Evolutionary conservation across 768 basidiomycete species (phyloP).

Genomic region (Lentinula detonsa): DNA sequence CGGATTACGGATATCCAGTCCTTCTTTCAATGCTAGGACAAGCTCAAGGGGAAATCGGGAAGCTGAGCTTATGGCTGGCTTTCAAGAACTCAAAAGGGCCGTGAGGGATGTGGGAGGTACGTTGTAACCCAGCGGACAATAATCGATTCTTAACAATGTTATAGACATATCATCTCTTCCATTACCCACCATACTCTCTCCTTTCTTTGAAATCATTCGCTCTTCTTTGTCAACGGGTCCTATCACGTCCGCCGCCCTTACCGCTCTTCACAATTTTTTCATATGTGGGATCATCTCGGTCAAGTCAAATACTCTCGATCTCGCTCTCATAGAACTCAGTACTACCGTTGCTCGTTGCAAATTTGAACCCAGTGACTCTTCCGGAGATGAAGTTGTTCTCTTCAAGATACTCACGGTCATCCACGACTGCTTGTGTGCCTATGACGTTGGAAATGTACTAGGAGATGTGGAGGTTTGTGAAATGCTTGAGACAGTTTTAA

Average conservation of each 20-base stretch:
- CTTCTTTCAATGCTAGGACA: slow-evolving; percentile 33
- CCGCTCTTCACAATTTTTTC: slow-evolving; percentile 86
- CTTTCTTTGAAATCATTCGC: slow-evolving; percentile 90
- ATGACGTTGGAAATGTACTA: slow-evolving; percentile 57
- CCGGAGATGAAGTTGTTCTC: slow-evolving; percentile 95
- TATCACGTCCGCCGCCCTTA: slow-evolving; percentile 91
- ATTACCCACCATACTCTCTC: slow-evolving; percentile 62
- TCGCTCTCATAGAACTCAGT: slow-evolving; percentile 77
- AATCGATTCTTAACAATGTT: slow-evolving; percentile 3
- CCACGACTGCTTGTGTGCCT: slow-evolving; percentile 70
- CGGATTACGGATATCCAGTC: slow-evolving; percentile 60
- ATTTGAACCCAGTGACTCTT: slow-evolving; percentile 95
- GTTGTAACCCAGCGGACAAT: slow-evolving; percentile 16
- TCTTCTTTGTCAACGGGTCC: slow-evolving; percentile 95
- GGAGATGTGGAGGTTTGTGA: slow-evolving; percentile 96
- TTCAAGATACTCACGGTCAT: slow-evolving; percentile 89
- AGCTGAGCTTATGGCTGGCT: slow-evolving; percentile 84
- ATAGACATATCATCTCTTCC: slow-evolving; percentile 57
- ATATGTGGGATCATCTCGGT: slow-evolving; percentile 65
- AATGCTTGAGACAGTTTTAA: slow-evolving; percentile 95
- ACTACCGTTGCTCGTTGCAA: slow-evolving; percentile 92
- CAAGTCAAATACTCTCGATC: slow-evolving; percentile 48
- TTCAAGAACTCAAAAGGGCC: slow-evolving; percentile 76
- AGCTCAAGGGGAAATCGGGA: slow-evolving; percentile 57
- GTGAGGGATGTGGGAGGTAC: slow-evolving; percentile 65